Conservation (phyloP, 2,329 filamentous ascomycete genomes). For the Claviceps sp. region DNA sequence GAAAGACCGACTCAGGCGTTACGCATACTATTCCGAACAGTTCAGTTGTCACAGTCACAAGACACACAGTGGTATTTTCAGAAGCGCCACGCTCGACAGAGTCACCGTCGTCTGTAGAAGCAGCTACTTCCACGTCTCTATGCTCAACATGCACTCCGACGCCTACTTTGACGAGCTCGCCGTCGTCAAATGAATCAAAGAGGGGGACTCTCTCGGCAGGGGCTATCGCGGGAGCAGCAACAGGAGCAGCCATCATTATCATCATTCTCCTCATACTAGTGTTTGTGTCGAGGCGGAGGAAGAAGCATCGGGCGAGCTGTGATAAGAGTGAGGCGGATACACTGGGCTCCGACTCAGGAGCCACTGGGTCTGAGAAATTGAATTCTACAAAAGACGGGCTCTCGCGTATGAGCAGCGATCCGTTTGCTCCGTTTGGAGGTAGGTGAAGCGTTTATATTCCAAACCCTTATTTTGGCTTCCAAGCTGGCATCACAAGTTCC, state of each 20-base stretch:
- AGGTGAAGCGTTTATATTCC: constrained; percentile 5
- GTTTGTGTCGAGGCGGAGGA: constrained; percentile 10
- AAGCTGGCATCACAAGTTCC: too few relatives aligned
- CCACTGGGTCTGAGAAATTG: background rate
- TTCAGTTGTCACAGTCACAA: constrained; percentile 21
- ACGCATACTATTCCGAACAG: constrained; percentile 24
- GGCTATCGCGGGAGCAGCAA: constrained; percentile 20
- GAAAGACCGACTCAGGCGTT: constrained; percentile 23
- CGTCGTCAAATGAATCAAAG: background rate
- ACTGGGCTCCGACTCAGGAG: background rate
- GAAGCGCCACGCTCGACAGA: constrained; percentile 13
- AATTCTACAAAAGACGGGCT: constrained; percentile 11
- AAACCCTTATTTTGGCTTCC: too few relatives aligned
- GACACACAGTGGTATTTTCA: constrained; percentile 20
- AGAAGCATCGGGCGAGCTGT: constrained; percentile 4
- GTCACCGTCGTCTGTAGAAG: background rate
- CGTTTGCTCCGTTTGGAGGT: constrained; percentile 34
- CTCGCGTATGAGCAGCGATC: constrained; percentile 13
- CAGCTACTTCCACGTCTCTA: background rate
- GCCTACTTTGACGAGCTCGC: background rate
- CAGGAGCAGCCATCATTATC: constrained; percentile 16
- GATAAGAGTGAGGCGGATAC: constrained; percentile 5
- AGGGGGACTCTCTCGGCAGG: constrained; percentile 14
- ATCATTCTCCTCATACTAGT: constrained; percentile 13
- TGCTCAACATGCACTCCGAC: background rate